Percentiles rank a stretch among this genome's conserved stretches.
Conservation (phyloP, 257 asterid genomes). For the Handroanthus guayacan region DNA sequence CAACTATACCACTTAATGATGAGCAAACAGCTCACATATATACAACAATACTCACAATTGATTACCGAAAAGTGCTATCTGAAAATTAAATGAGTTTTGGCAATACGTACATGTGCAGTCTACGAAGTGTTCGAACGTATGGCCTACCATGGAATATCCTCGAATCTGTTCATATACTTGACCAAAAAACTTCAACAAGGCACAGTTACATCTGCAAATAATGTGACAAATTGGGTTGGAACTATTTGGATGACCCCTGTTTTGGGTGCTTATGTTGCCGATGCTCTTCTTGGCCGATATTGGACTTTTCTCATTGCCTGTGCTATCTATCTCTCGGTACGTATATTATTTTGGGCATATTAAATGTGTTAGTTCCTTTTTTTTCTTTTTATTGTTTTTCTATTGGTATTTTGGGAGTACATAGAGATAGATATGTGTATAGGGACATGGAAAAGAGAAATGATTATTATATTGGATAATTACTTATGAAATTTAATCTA, state of each 20-base stretch:
- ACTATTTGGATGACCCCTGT: conserved; percentile 85
- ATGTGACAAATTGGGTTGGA: conserved; percentile 87
- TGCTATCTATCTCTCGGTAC: conserved; percentile 67
- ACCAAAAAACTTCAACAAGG: conserved; percentile 69
- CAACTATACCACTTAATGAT: not conserved
- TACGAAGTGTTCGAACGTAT: conserved; percentile 92
- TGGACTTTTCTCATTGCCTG: conserved; percentile 73
- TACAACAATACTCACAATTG: not conserved
- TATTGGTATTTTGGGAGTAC: too few relatives aligned
- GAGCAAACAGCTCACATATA: not conserved
- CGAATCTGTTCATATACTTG: conserved; percentile 74
- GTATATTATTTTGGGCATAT: not conserved
- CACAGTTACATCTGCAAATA: conserved; percentile 74
- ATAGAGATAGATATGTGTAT: too few relatives aligned
- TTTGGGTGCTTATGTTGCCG: conserved; percentile 84
- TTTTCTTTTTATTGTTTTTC: too few relatives aligned
- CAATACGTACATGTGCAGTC: conserved; percentile 46
- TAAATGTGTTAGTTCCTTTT: not conserved
- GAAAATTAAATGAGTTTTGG: not conserved
- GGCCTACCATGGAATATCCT: conserved; percentile 86
- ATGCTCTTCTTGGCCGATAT: conserved; percentile 79
- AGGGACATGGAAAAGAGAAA: too few relatives aligned
- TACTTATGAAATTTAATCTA: too few relatives aligned
- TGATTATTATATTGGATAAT: too few relatives aligned
- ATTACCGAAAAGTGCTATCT: not conserved